Evolutionary conservation across 2,329 filamentous ascomycete species (phyloP), one percentile per base, ranked within the genome.

Genomic region (Arthrocladium fulminans): DNA sequence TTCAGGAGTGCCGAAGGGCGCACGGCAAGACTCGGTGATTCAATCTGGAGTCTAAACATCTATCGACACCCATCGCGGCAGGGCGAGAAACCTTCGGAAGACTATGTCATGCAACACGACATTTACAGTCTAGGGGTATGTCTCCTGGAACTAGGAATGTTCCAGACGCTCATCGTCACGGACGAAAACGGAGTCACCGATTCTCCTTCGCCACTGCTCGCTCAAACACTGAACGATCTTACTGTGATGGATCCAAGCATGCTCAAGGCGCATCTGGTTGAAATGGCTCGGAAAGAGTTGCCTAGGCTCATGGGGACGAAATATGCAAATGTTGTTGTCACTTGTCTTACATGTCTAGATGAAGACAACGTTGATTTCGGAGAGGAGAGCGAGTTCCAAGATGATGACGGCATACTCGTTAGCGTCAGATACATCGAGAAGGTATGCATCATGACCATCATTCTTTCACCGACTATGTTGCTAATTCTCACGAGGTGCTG

Each of bases 91-190:
- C 62, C 65, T 0, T 58, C 65, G 22, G 64, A 70, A 1, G 47
- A 54, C 0, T 78, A 74, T 51, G 60, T 53, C 1, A 77, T 77
- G 69, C 69, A 74, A 45, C 75, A 79, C 54, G 74, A 79, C 50
- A 73, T 79, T 9, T 79, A 79, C 57, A 75, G 73, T 47, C 64
- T 79, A 0, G 75, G 75, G 0, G 72, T 77, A 0, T 74, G 70
- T 44, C 63, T 79, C 0, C 59, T 79, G 0, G 75, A 79, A 56
- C n/a, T n/a, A n/a, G n/a, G n/a, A n/a, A n/a, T n/a, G n/a, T n/a
- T n/a, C n/a, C n/a, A n/a, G n/a, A n/a, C n/a, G n/a, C n/a, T n/a
- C n/a, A n/a, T n/a, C n/a, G n/a, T n/a, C n/a, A n/a, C n/a, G n/a
- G n/a, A n/a, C n/a, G n/a, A n/a, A n/a, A n/a, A n/a, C n/a, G n/a